Evolutionary conservation across 331 rosid genomes (phyloP), one percentile per base, ranked within the genome.

Genomic region (Stylosanthes scabra): DNA sequence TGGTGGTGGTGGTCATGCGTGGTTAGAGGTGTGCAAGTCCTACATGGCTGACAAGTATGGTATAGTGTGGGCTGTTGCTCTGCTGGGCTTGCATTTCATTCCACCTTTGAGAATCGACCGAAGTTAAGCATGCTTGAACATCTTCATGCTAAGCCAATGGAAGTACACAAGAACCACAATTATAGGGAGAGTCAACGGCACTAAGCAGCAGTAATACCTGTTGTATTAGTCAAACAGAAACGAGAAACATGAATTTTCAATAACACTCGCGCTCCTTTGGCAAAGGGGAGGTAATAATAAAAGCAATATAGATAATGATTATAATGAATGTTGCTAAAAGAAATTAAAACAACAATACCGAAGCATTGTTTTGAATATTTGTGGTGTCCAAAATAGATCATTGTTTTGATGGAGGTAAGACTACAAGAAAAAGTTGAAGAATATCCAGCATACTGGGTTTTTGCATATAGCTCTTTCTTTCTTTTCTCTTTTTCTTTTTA

Each of bases 121-220:
- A 42, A 59, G 54, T 84, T 79, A 92, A 11, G 96, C 96, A 59
- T 90, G 94, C 72, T 92, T 88, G 84, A 92, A 92, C 83, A 92
- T 37, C 74, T 92, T 92, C 96, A 90, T 90, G 85, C 88, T 77
- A 62, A 92, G 96, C 98, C 98, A 88, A 72, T 88, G 96, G 66
- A 90, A 90, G 77, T 92, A 92, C 20, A 90, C 90, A 72, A 91
- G 86, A 39, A 90, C 90, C 66, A 90, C 59, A 41, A 92, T 84
- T 41, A 90, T 88, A 31, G 95, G 98, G 9, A 92, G 84, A 64
- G 91, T 92, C 88, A 90, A 76, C 14, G 98, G 98, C 86, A 90
- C 86, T 59, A 90, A 79, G 84, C 90, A 84, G 89, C 91, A 88
- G 60, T 90, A 86, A 67, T 92, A 86, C 90, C 97, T 89, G 42